phyloP scores from a whole-genome alignment of 1,284 basidiomycete species.

The Cryptococcus hybrid region DNA sequence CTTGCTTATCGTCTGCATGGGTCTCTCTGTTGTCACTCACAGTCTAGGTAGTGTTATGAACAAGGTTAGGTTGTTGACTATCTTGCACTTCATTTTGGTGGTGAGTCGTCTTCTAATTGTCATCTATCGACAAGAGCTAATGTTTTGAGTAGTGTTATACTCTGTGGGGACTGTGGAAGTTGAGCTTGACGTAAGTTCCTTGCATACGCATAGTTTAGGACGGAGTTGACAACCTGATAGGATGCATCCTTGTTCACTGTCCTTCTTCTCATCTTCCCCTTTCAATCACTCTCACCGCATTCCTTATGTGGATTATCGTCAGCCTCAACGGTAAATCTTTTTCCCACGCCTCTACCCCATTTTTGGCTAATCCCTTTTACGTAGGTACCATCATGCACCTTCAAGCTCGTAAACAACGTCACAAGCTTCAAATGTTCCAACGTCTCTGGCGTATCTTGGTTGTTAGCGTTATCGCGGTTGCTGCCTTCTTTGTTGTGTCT shows the following conservation, averaged over 20 bases:
- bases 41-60: conserved; percentile 48
- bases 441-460: conserved; percentile 85
- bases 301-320: conserved; percentile 94
- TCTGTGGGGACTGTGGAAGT: conserved; percentile 90
- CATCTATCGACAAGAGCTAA: conserved; percentile 1
- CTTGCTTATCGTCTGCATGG: conserved; percentile 84
- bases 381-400: conserved; percentile 72
- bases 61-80: conserved; percentile 46
- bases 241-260: conserved; percentile 75
- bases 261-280: conserved; percentile 77
- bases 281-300: conserved; percentile 71
- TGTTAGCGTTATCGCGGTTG: conserved; percentile 76
- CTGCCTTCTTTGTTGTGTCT: conserved; percentile 88
- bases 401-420: conserved; percentile 75
- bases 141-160: conserved; percentile 65
- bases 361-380: too few species aligned
- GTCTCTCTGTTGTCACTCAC: conserved; percentile 67
- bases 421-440: conserved; percentile 83
- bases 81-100: conserved; percentile 82
- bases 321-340: conserved; percentile 62
- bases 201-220: conserved; percentile 16
- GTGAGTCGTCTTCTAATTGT: conserved; percentile 51
- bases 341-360: too few species aligned
- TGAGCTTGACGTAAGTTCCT: conserved; percentile 65
- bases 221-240: conserved; percentile 16